phyloP scores from a whole-genome alignment of 2,329 filamentous ascomycete species.

The Bimuria novae-zelandiae region DNA sequence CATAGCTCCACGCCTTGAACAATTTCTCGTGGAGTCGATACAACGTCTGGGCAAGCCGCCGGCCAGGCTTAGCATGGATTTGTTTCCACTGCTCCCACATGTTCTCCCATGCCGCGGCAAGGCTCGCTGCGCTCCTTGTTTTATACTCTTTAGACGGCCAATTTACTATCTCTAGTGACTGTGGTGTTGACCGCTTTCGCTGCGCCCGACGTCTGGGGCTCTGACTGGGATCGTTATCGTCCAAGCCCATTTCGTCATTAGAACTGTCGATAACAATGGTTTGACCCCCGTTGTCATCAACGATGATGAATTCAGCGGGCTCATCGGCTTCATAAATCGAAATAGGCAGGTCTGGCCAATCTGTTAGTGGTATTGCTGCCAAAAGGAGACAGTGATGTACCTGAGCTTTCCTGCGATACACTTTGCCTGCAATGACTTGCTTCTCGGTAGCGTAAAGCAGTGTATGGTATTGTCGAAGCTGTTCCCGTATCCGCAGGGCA shows the following conservation, averaged over 20 bases:
- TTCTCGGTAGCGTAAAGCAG: conserved; percentile 8
- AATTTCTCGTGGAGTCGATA: conserved; percentile 8
- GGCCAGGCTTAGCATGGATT: conserved; percentile 3
- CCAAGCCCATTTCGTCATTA: conserved; percentile 8
- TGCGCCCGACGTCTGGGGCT: not conserved
- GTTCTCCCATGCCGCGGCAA: conserved; percentile 9
- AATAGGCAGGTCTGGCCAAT: conserved; percentile 11
- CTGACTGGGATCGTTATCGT: conserved; percentile 8
- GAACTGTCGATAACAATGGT: conserved; percentile 11
- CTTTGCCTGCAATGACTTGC: conserved; percentile 10
- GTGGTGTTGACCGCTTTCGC: conserved; percentile 6
- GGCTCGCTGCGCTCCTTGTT: conserved; percentile 9
- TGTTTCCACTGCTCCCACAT: not conserved
- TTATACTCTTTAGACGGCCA: conserved; percentile 14
- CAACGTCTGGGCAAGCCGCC: conserved; percentile 9
- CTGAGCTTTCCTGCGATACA: conserved; percentile 6
- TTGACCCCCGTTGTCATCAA: conserved; percentile 10
- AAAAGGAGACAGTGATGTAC: conserved; percentile 11
- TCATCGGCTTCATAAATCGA: conserved; percentile 5
- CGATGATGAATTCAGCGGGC: conserved; percentile 9
- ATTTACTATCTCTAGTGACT: conserved; percentile 14
- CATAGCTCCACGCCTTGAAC: conserved; percentile 2
- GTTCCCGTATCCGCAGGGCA: conserved; percentile 5
- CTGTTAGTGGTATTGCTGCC: conserved; percentile 9
- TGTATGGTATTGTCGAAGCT: conserved; percentile 9